Evolutionary conservation across 768 basidiomycete species (phyloP), one percentile per base, ranked within the genome.

Genomic region (Suillus lakei): DNA sequence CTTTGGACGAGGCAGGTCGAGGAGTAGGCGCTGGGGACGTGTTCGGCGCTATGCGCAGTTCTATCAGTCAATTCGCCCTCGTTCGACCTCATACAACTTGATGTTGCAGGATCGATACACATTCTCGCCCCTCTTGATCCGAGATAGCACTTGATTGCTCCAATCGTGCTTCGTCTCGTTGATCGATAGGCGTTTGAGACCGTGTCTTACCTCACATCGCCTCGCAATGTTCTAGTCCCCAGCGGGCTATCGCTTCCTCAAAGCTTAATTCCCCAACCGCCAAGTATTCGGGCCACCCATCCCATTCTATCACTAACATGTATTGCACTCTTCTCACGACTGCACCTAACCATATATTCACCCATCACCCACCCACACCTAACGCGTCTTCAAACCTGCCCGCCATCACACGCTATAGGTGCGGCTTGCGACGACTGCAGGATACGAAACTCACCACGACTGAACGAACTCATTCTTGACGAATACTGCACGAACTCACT

Each of bases 151-250:
- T 63, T 66, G 70, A 68, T 74, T 71, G 65, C 67, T 68, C 71
- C 72, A 65, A 66, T 71, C 78, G 76, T 73, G 70, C 62, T 54
- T 59, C 59, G 68, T 78, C 78, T 83, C 76, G 82, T 81, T 76
- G 82, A 84, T 84, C 79, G 80, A 83, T 84, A 73, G 77, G 59
- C 63, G 43, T 43, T 72, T 71, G 72, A 74, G 70, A 73, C 67
- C 71, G 71, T 66, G 70, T 73, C 70, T 70, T 69, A 70, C 72
- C 68, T 71, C 72, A 70, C 62, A 66, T 69, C 61, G 61, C 66
- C 67, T 66, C 64, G 62, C 51, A 30, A 64, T 65, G 60, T 51
- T 65, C 60, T 50, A 56, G 60, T 71, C 71, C 69, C 71, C 63
- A 71, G 74, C 66, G 70, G 77, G 78, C 75, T 70, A 72, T 63